A percentile compares a stretch with the other conserved stretches of the same genome.
These are phyloP conservation scores for Naganishia vaughanmartiniae DNA, from an alignment of 768 basidiomycete species.

Conservation along the genomic window DNA sequence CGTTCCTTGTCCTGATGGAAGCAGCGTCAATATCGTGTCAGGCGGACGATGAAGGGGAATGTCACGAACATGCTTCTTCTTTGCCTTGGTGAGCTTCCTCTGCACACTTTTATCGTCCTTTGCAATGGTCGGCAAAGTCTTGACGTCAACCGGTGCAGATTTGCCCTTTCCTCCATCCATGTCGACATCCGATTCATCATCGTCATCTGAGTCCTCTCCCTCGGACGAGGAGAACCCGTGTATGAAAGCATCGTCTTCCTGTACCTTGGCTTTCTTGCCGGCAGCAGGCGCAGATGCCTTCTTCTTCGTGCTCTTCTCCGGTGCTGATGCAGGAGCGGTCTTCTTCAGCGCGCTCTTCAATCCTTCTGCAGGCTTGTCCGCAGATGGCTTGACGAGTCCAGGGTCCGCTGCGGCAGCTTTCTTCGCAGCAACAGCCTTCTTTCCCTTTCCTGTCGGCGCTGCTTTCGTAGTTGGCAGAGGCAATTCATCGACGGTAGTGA, in stretches of 20 bases:
- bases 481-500: conserved; percentile 34
- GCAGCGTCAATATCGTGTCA: neutral
- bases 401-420: conserved; percentile 26
- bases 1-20: conserved; percentile 61
- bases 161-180: conserved; percentile 54
- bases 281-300: conserved; percentile 25
- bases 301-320: conserved; percentile 34
- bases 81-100: conserved; percentile 59
- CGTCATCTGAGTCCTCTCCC: conserved; percentile 65
- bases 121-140: conserved; percentile 75
- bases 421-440: conserved; percentile 37
- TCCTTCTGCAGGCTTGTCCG: conserved; percentile 28
- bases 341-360: conserved; percentile 34
- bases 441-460: conserved; percentile 31
- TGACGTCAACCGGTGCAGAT: conserved; percentile 59
- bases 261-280: conserved; percentile 33
- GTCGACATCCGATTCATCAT: conserved; percentile 56
- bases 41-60: neutral
- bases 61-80: conserved; percentile 65
- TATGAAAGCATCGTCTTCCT: conserved; percentile 54
- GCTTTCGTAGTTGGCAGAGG: conserved; percentile 32
- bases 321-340: conserved; percentile 25
- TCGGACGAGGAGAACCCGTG: conserved; percentile 60
- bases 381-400: conserved; percentile 23
- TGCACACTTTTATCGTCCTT: conserved; percentile 83